Percentiles rank a stretch among this genome's conserved stretches.
These are phyloP conservation scores for Gynostemma pentaphyllum DNA, from an alignment of 306 rosid species.

Conservation along the genomic window DNA sequence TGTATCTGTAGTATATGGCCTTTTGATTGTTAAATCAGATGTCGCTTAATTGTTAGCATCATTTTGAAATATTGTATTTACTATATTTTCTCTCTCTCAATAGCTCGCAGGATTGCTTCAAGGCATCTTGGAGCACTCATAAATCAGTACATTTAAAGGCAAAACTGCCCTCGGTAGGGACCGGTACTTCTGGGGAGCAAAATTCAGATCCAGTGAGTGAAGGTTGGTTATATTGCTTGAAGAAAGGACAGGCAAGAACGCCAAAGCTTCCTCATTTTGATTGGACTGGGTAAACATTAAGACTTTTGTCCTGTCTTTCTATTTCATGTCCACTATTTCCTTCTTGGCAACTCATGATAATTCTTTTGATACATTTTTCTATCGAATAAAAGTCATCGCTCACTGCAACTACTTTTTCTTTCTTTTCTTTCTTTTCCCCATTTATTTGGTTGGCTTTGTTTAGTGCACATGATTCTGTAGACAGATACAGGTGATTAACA, in stretches of 20 bases:
- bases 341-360: background rate
- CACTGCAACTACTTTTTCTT: background rate
- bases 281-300: constrained; percentile 75
- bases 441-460: background rate
- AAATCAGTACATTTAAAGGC: constrained; percentile 70
- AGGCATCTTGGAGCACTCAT: constrained; percentile 88
- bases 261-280: constrained; percentile 79
- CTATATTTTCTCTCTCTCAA: constrained; percentile 19
- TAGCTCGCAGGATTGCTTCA: constrained; percentile 96
- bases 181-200: constrained; percentile 26
- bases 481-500: background rate
- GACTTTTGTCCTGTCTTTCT: background rate
- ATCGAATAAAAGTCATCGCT: background rate
- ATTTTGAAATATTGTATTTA: background rate
- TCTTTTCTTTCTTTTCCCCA: background rate
- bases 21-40: background rate
- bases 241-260: constrained; percentile 72
- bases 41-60: background rate
- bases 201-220: constrained; percentile 35
- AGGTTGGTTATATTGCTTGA: constrained; percentile 73
- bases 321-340: background rate
- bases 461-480: background rate
- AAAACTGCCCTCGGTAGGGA: constrained; percentile 32
- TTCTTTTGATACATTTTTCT: background rate
- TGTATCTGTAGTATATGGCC: background rate